A percentile compares a stretch with the other conserved stretches of the same genome.
Conservation (phyloP, 495 filamentous ascomycete species). For the Trichocladium antarcticum region DNA sequence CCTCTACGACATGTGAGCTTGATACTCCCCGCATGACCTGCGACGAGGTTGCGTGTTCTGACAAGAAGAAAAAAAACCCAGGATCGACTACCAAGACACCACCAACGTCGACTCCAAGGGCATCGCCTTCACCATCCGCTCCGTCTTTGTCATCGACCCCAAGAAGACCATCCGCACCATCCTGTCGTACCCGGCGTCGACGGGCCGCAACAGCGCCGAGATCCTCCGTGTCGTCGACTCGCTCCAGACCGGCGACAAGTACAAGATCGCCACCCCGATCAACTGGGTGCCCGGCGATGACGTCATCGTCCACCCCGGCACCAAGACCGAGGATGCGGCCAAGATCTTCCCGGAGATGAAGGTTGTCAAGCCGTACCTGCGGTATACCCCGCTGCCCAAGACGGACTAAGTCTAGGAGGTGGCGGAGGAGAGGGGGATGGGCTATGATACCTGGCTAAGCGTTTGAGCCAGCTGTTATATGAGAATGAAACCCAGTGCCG, state of each 20-base stretch:
- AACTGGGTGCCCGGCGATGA: slow-evolving; percentile 88
- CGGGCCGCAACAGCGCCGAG: slow-evolving; percentile 92
- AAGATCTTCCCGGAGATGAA: slow-evolving; percentile 83
- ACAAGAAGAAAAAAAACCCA: slow-evolving; percentile 18
- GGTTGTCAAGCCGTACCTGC: slow-evolving; percentile 86
- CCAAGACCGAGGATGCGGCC: slow-evolving; percentile 81
- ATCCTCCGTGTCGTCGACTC: slow-evolving; percentile 92
- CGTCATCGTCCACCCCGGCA: slow-evolving; percentile 85
- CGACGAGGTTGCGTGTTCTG: background rate
- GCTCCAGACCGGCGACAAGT: slow-evolving; percentile 93
- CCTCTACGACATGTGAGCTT: slow-evolving; percentile 79
- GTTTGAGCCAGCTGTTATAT: too few relatives aligned
- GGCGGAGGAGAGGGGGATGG: too few relatives aligned
- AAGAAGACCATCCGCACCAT: slow-evolving; percentile 96
- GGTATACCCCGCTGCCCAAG: slow-evolving; percentile 58
- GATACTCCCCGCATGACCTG: background rate
- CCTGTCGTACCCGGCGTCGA: slow-evolving; percentile 92
- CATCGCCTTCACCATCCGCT: slow-evolving; percentile 96
- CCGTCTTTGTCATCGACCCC: slow-evolving; percentile 97
- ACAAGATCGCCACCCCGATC: slow-evolving; percentile 85
- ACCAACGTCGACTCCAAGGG: slow-evolving; percentile 92
- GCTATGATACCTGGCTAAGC: too few relatives aligned
- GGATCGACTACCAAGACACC: slow-evolving; percentile 66
- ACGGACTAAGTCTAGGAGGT: slow-evolving; percentile 19
- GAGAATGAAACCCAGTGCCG: too few relatives aligned